Percentiles rank a stretch among this genome's conserved stretches.
Conservation (phyloP, 371 early-diverging fungal genomes). For the Dipsacomyces acuminosporus region DNA sequence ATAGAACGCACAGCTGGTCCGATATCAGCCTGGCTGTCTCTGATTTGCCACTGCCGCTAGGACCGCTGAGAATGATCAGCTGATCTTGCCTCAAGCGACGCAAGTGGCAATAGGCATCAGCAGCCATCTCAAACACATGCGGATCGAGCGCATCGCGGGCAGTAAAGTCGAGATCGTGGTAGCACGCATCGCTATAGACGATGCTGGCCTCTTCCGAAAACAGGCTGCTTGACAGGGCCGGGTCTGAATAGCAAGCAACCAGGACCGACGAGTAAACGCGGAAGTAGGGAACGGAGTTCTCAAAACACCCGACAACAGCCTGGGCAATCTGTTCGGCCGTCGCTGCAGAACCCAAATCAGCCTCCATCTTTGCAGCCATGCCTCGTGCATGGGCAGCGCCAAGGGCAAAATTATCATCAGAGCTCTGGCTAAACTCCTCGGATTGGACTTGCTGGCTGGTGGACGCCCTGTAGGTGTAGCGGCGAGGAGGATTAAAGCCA, state of each 20-base stretch:
- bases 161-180: slow-evolving; percentile 35
- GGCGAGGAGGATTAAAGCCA: too few species aligned
- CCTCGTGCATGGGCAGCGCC: too few species aligned
- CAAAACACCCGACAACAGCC: slow-evolving; percentile 20
- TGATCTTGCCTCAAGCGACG: slow-evolving; percentile 79
- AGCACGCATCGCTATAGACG: slow-evolving; percentile 42
- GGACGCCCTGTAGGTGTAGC: too few species aligned
- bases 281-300: slow-evolving; percentile 29
- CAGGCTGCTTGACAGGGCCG: slow-evolving; percentile 16
- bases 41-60: slow-evolving; percentile 81
- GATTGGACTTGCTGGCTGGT: too few species aligned
- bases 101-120: slow-evolving; percentile 67
- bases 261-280: slow-evolving; percentile 47
- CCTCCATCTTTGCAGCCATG: too few species aligned
- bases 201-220: slow-evolving; percentile 32
- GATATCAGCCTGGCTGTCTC: slow-evolving; percentile 60
- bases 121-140: slow-evolving; percentile 44
- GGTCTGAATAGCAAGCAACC: slow-evolving; percentile 38
- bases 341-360: background rate
- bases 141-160: slow-evolving; percentile 38
- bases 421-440: too few species aligned
- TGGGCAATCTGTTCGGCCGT: slow-evolving; percentile 23
- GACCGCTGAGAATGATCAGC: slow-evolving; percentile 73
- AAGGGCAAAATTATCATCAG: too few species aligned
- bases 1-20: slow-evolving; percentile 63